Base-by-base conservation (phyloP, 2,329 filamentous ascomycete genomes). In the Cladosporium sp. region DNA sequence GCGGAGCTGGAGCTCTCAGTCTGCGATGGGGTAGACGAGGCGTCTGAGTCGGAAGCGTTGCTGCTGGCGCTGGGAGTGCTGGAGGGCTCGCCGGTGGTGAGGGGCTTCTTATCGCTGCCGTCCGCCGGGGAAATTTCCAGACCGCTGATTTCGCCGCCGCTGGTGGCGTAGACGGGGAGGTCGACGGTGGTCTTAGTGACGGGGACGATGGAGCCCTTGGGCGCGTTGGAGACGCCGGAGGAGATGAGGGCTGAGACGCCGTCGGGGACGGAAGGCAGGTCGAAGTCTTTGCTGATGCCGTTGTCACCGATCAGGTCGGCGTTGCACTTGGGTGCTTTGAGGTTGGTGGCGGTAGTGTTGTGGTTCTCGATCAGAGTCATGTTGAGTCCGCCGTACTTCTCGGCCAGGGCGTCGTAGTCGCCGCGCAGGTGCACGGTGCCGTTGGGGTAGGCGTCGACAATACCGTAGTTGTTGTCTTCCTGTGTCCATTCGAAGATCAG, bases 401-500 rank as follows among this genome's bases (percentile, higher is more conserved):
- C 80, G 80, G 90, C 87, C 67, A 98, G 87, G 69, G 91, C 89
- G 76, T 90, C 86, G 71, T 77, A 86, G 71, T 86, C 84, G 34
- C 68, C 66, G 32, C 79, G 77, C 21, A 84, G 77, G 12, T 77
- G 73, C 32, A 80, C 72, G 15, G 79, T 80, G 66, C 77, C 77
- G 67, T 85, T 80, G 66, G 72, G 69, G 68, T 81, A 78, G 67
- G 83, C 75, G 38, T 77, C 68, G 12, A 84, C 81, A 7, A 86
- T 76, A 58, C 84, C 84, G 70, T 80, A 86, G 71, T 85, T 77
- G 76, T 90, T 89, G 51, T 80, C 78, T 76, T 93, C 92, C 78
- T 93, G 85, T 0, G 87, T 88, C 78, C 87, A 94, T 79, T 95
- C 90, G 81, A 94, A 95, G 55, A 94, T 90, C 55, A 95, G 83